phyloP scores from a whole-genome alignment of 2,329 filamentous ascomycete species.

The Beauveria brongniartii region DNA sequence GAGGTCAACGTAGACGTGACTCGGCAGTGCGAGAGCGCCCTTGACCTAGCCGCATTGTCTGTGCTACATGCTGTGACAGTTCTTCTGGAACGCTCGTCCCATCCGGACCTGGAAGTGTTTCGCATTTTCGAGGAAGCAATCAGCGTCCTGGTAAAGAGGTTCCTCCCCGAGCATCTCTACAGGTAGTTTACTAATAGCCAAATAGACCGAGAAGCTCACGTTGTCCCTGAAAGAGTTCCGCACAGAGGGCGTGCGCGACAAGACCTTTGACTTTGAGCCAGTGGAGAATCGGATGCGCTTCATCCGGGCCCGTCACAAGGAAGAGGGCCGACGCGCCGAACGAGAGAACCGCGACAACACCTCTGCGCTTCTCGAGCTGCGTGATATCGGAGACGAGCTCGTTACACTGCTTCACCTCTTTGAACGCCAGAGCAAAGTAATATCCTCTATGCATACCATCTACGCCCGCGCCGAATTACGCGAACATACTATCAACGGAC shows the following conservation, averaged over 20 bases:
- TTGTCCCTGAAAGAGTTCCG: slow-evolving; percentile 55
- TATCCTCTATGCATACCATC: slow-evolving; percentile 38
- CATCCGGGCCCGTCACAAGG: slow-evolving; percentile 31
- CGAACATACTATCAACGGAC: slow-evolving; percentile 36
- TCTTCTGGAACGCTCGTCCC: slow-evolving; percentile 49
- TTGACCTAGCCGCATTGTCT: slow-evolving; percentile 55
- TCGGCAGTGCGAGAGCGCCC: slow-evolving; percentile 50
- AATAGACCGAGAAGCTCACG: slow-evolving; percentile 53
- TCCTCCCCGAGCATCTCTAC: background rate
- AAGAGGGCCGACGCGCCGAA: slow-evolving; percentile 38
- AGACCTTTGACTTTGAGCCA: slow-evolving; percentile 30
- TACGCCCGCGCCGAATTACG: slow-evolving; percentile 35
- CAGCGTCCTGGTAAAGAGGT: slow-evolving; percentile 43
- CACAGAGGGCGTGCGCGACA: slow-evolving; percentile 45
- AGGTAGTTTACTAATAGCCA: background rate
- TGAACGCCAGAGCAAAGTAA: slow-evolving; percentile 44
- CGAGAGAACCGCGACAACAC: slow-evolving; percentile 55
- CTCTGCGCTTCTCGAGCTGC: slow-evolving; percentile 52
- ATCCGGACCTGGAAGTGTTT: slow-evolving; percentile 55
- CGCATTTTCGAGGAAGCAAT: slow-evolving; percentile 60
- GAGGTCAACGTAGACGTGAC: slow-evolving; percentile 58
- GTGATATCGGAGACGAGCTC: slow-evolving; percentile 58
- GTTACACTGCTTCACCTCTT: slow-evolving; percentile 49
- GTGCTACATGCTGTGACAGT: slow-evolving; percentile 55
- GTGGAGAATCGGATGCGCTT: slow-evolving; percentile 32